A percentile compares a stretch with the other conserved stretches of the same genome.
phyloP scores from a whole-genome alignment of 495 filamentous ascomycete species.

The Penicillium coffeae region DNA sequence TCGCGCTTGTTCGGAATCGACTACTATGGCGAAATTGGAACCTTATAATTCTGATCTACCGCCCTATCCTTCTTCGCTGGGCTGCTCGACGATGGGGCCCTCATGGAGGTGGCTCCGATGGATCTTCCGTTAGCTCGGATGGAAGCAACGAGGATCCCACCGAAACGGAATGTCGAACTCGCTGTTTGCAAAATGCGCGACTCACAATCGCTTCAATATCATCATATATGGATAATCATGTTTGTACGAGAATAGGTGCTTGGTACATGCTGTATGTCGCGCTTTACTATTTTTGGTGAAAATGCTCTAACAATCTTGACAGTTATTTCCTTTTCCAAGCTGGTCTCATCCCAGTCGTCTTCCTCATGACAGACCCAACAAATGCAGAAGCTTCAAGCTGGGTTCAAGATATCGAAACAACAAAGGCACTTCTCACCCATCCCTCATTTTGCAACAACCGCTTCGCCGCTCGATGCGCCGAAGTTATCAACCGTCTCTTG shows the following conservation, averaged over 20 bases:
- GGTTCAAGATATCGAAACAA: constrained; percentile 46
- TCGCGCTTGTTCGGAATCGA: constrained; percentile 37
- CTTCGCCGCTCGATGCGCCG: constrained; percentile 40
- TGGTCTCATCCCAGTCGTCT: constrained; percentile 47
- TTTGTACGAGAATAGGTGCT: constrained; percentile 41
- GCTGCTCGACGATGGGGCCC: constrained; percentile 42
- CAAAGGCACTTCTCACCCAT: constrained; percentile 42
- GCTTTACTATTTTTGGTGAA: background rate
- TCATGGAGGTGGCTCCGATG: constrained; percentile 17
- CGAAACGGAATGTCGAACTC: constrained; percentile 39
- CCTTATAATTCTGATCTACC: constrained; percentile 49
- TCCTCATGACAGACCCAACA: constrained; percentile 46
- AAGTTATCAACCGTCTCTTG: constrained; percentile 43
- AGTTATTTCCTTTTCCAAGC: constrained; percentile 56
- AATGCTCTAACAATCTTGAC: constrained; percentile 1
- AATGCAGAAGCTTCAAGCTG: constrained; percentile 40
- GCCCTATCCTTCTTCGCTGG: constrained; percentile 50
- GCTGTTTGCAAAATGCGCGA: constrained; percentile 43
- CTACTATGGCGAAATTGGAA: constrained; percentile 52
- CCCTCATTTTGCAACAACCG: constrained; percentile 41
- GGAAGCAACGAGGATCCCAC: constrained; percentile 34
- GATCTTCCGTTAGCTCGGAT: constrained; percentile 23
- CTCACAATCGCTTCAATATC: constrained; percentile 43
- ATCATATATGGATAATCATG: constrained; percentile 39
- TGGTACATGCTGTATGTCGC: constrained; percentile 50